phyloP scores from a whole-genome alignment of 192 early-diverging fungal species.

The Coemansia sp. region DNA sequence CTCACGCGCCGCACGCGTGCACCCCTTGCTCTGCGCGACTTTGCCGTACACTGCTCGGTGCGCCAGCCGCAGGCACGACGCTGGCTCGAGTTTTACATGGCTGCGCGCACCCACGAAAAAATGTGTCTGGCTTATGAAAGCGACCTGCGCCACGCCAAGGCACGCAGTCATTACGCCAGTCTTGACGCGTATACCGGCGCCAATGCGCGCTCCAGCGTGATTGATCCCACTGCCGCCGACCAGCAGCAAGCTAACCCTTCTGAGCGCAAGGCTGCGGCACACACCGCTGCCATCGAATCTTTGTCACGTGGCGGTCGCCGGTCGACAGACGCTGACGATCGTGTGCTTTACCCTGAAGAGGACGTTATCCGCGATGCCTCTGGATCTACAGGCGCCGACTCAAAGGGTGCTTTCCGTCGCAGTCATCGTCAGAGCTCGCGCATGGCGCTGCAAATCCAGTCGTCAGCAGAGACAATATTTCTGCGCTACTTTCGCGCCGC shows the following conservation, averaged over 20 bases:
- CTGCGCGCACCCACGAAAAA: slow-evolving; percentile 49
- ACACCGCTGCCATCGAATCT: slow-evolving; percentile 38
- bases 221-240: slow-evolving; percentile 1
- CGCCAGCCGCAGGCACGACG: slow-evolving; percentile 53
- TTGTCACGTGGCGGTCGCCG: slow-evolving; percentile 32
- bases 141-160: slow-evolving; percentile 51
- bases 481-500: slow-evolving; percentile 53
- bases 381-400: background rate
- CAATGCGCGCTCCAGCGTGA: background rate
- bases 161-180: slow-evolving; percentile 47
- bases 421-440: slow-evolving; percentile 48
- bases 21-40: slow-evolving; percentile 50
- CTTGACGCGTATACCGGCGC: slow-evolving; percentile 10
- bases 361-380: slow-evolving; percentile 7
- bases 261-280: slow-evolving; percentile 25
- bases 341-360: slow-evolving; percentile 7
- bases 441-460: slow-evolving; percentile 54
- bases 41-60: slow-evolving; percentile 53
- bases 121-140: slow-evolving; percentile 53
- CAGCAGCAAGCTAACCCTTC: slow-evolving; percentile 17
- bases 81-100: slow-evolving; percentile 56
- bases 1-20: slow-evolving; percentile 46
- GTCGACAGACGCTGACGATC: slow-evolving; percentile 10
- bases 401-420: slow-evolving; percentile 25
- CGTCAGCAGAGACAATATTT: slow-evolving; percentile 47